Evolutionary conservation across 2,329 filamentous ascomycete species (phyloP).

Genomic region (Podosphaera leucotricha): DNA sequence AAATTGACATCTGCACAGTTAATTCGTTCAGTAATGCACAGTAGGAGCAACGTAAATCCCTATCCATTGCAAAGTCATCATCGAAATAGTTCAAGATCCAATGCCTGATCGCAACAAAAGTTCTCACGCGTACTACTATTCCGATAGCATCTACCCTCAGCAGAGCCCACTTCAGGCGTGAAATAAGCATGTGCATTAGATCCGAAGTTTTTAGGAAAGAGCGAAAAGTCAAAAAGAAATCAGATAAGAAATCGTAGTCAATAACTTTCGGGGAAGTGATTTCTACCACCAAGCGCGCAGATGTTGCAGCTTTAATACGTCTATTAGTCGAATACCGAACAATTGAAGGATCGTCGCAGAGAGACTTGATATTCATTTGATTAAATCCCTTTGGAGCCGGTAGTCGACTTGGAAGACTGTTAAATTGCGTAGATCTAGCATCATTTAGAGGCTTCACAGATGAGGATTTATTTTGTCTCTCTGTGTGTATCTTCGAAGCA

Average conservation of each 20-base stretch:
- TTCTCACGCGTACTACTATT: constrained; percentile 81
- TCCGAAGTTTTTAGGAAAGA: constrained; percentile 58
- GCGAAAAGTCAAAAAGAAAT: constrained; percentile 92
- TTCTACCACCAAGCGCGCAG: constrained; percentile 75
- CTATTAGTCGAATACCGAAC: constrained; percentile 59
- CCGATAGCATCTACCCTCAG: constrained; percentile 59
- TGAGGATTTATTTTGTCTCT: constrained; percentile 6
- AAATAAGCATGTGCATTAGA: constrained; percentile 62
- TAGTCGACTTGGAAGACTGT: not conserved
- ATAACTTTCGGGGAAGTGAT: constrained; percentile 91
- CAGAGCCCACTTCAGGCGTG: constrained; percentile 70
- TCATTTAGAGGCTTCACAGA: not conserved
- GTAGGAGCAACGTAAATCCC: constrained; percentile 50
- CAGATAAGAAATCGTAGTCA: constrained; percentile 88
- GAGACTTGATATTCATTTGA: constrained; percentile 50
- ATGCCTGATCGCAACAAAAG: constrained; percentile 83
- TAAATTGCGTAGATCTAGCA: too few relatives aligned
- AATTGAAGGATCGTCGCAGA: constrained; percentile 53
- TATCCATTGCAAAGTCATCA: constrained; percentile 71
- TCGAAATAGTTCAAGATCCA: constrained; percentile 97
- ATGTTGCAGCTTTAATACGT: constrained; percentile 71
- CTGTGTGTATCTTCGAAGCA: constrained; percentile 14
- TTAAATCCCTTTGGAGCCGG: constrained; percentile 58
- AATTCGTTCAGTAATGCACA: constrained; percentile 58
- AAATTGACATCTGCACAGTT: constrained; percentile 28